phyloP scores from a whole-genome alignment of 106 monocot genomes.

The Platanthera zijinensis region DNA sequence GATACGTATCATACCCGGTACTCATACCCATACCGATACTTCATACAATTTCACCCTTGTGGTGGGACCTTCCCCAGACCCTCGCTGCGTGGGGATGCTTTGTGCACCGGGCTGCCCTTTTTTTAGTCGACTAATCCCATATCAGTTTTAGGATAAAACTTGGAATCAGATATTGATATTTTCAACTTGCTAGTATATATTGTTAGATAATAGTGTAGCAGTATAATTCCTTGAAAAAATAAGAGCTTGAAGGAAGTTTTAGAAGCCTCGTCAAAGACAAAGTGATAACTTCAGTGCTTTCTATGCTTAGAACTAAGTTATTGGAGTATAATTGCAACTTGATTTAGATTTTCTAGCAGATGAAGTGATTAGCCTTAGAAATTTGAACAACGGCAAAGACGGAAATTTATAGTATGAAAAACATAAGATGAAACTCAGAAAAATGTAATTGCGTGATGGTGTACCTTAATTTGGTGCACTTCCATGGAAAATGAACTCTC shows the following conservation, averaged over 20 bases:
- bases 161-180: background rate
- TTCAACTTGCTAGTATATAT: background rate
- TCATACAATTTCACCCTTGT: no score
- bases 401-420: background rate
- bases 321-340: background rate
- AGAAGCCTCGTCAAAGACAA: background rate
- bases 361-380: background rate
- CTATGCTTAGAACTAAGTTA: background rate
- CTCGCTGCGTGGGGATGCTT: no score
- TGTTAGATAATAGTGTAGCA: background rate
- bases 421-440: background rate
- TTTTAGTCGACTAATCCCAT: no score
- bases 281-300: background rate
- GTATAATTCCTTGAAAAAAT: background rate
- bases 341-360: background rate
- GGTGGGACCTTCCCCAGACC: no score
- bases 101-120: no score
- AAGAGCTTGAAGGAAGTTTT: background rate
- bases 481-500: slow-evolving; percentile 99
- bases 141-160: no score
- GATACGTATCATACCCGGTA: no score
- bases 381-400: background rate
- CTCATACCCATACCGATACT: no score
- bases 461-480: slow-evolving; percentile 94
- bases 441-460: background rate